Evolutionary conservation across 768 basidiomycete species (phyloP).

Genomic region (Chiua virens): DNA sequence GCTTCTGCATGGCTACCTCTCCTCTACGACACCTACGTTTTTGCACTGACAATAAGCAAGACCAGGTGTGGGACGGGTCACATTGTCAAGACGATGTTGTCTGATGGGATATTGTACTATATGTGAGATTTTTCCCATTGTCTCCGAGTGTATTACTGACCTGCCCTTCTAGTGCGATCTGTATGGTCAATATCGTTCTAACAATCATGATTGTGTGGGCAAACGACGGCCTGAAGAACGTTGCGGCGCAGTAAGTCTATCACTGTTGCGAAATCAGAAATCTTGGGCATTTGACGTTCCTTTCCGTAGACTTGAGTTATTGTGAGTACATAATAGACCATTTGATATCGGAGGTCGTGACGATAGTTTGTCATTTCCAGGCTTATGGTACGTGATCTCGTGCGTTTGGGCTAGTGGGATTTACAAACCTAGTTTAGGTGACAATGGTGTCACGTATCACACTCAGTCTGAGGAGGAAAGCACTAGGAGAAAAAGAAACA

Average conservation of each 20-base stretch:
- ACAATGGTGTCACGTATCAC: slow-evolving; percentile 73
- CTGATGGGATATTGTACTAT: slow-evolving; percentile 38
- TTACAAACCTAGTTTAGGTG: slow-evolving; percentile 34
- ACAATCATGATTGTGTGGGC: slow-evolving; percentile 40
- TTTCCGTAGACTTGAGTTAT: slow-evolving; percentile 34
- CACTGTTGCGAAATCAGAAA: background rate
- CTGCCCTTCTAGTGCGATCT: slow-evolving; percentile 34
- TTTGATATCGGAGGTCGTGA: slow-evolving; percentile 29
- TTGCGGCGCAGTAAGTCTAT: slow-evolving; percentile 32
- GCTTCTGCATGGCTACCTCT: slow-evolving; percentile 44
- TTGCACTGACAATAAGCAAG: slow-evolving; percentile 34
- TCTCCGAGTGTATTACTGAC: background rate
- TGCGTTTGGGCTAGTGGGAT: background rate
- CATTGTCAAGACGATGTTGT: slow-evolving; percentile 26
- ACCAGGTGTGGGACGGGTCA: slow-evolving; percentile 22
- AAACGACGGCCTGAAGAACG: slow-evolving; percentile 31
- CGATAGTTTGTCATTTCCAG: slow-evolving; percentile 30
- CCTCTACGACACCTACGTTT: slow-evolving; percentile 37
- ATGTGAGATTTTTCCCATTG: slow-evolving; percentile 16
- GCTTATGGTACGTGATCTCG: slow-evolving; percentile 11
- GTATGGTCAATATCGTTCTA: slow-evolving; percentile 36
- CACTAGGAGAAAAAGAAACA: background rate
- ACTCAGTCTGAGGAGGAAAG: slow-evolving; percentile 51
- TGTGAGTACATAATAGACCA: slow-evolving; percentile 32
- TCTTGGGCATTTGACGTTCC: background rate